Evolutionary conservation across 31 red algal genomes (phyloP).

Genomic region (Bonnemaisonia californica): DNA sequence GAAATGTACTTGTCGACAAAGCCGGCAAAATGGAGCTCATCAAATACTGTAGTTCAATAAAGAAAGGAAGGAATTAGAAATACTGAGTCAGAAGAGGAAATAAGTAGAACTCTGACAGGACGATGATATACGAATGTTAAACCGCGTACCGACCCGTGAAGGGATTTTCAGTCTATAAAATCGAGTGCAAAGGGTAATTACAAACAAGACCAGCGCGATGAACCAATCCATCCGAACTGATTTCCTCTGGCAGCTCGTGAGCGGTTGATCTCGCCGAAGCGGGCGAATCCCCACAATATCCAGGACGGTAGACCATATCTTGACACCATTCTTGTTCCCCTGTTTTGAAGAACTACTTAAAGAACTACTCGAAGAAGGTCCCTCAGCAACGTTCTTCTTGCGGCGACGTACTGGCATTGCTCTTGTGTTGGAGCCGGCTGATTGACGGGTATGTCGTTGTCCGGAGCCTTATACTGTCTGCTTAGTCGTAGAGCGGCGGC

Average conservation of each 20-base stretch:
- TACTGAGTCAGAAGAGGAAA: background rate
- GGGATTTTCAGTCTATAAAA: constrained; percentile 49
- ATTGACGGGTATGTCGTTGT: too few species aligned
- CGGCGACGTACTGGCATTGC: too few species aligned
- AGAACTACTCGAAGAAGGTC: too few species aligned
- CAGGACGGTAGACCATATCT: too few species aligned
- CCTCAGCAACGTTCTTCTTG: too few species aligned
- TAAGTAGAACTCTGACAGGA: too few species aligned
- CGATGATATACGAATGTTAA: too few species aligned
- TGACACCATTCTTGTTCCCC: too few species aligned
- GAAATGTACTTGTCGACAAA: constrained; percentile 75
- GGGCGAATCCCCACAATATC: constrained; percentile 46
- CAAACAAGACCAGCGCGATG: constrained; percentile 30
- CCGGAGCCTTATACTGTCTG: too few species aligned
- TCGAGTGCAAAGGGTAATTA: constrained; percentile 47
- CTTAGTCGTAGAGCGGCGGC: too few species aligned
- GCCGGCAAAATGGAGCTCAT: constrained; percentile 81
- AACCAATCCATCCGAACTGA: constrained; percentile 20
- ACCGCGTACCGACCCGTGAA: constrained; percentile 26
- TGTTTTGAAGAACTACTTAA: too few species aligned
- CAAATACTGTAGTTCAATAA: constrained; percentile 20
- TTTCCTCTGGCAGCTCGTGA: background rate
- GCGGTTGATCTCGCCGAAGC: constrained; percentile 23
- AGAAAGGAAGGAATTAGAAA: background rate
- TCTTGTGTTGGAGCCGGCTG: too few species aligned